Evolutionary conservation across 139 green algal species (phyloP), one percentile per base, ranked within the genome.

Genomic region (Tetraselmis striata): DNA sequence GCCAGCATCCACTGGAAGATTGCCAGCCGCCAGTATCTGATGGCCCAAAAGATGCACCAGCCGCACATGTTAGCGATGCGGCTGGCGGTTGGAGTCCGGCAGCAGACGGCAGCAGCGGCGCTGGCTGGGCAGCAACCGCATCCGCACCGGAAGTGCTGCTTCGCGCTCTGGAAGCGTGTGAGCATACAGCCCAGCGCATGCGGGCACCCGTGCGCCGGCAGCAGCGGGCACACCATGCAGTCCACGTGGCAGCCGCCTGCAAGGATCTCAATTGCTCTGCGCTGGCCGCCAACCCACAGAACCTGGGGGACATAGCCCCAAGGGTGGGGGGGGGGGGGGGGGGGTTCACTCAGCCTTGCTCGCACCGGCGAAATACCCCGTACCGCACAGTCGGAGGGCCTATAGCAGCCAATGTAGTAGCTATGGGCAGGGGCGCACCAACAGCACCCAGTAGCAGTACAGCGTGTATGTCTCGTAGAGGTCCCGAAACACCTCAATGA

Each of bases 381-480:
- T n/a, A n/a, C n/a, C n/a, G n/a, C n/a, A n/a, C n/a, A n/a, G n/a
- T n/a, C n/a, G n/a, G n/a, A n/a, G n/a, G n/a, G n/a, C n/a, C n/a
- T n/a, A n/a, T n/a, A 67, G 45, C 18, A 67, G 5, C 11, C 45
- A 67, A 5, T 67, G 45, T 67, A 67, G 45, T n/a, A n/a, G n/a
- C n/a, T n/a, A n/a, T n/a, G n/a, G 45, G 18, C 18, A 18, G 45
- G 45, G 11, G 45, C 45, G 5, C 45, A 67, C 59, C 79, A 83
- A 28, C 59, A 83, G 74, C 28, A 78, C 79, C 79, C 79, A 83
- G 59, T 76, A 83, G 79, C 79, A 83, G 59, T 78, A 78, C 28
- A 83, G 27, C 11, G 79, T 58, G 59, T 83, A 83, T 2, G 58
- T 32, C 27, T 83, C 79, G 27, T 83, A 83, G 1, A 45, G 25